These are phyloP conservation scores for Chaetomium olivaceum DNA, from an alignment of 2,329 filamentous ascomycete genomes.

Conservation along the genomic window DNA sequence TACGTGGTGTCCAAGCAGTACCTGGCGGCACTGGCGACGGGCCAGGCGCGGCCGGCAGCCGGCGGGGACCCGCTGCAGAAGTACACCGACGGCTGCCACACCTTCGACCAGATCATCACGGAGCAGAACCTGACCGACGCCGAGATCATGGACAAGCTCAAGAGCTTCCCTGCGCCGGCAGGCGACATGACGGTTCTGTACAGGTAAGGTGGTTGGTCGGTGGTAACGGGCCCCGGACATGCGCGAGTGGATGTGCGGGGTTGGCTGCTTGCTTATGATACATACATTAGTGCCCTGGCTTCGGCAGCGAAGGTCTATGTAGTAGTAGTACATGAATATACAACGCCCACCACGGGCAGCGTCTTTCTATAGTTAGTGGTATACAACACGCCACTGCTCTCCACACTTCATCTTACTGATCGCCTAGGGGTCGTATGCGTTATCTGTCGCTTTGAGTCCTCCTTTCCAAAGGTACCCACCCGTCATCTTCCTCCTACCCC, in stretches of 20 bases:
- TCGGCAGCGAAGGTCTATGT: background rate
- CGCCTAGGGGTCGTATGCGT: background rate
- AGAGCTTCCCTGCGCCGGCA: conserved; percentile 53
- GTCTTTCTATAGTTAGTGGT: background rate
- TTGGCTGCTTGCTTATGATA: background rate
- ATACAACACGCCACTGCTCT: background rate
- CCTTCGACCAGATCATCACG: conserved; percentile 80
- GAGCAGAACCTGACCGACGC: conserved; percentile 70
- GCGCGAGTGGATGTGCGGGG: background rate
- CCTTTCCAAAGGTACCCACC: no score
- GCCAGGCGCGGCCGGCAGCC: conserved; percentile 46
- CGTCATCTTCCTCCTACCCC: background rate
- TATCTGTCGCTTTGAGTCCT: no score
- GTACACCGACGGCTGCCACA: conserved; percentile 74
- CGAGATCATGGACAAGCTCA: conserved; percentile 69
- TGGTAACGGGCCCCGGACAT: no score
- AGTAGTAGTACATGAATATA: background rate
- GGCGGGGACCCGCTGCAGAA: conserved; percentile 58
- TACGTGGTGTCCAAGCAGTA: conserved; percentile 74
- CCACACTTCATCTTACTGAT: background rate
- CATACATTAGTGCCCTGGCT: background rate
- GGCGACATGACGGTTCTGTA: conserved; percentile 55
- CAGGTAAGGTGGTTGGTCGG: background rate
- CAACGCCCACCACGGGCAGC: background rate
- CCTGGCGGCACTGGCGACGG: conserved; percentile 56